phyloP scores from a whole-genome alignment of 2,329 filamentous ascomycete genomes.

The Juglanconis sp. region DNA sequence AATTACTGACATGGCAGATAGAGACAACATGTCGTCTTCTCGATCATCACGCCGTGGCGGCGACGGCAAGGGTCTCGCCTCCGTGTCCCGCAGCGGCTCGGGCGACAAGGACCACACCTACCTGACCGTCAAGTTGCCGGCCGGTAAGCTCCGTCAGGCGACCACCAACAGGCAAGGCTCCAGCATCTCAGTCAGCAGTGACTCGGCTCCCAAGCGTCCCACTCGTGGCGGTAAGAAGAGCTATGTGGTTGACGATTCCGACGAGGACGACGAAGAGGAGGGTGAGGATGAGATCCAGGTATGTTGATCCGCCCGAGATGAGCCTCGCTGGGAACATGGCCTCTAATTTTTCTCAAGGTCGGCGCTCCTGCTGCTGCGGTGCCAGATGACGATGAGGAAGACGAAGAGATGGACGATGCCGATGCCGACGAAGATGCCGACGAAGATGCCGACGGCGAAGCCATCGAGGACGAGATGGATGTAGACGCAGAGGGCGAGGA shows the following conservation, averaged over 20 bases:
- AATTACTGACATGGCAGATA: constrained; percentile 51
- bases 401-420: constrained; percentile 29
- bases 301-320: not conserved
- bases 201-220: constrained; percentile 47
- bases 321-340: constrained; percentile 29
- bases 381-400: constrained; percentile 17
- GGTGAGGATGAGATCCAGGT: constrained; percentile 26
- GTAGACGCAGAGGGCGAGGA: constrained; percentile 44
- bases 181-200: constrained; percentile 28
- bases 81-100: constrained; percentile 40
- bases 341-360: constrained; percentile 24
- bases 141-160: constrained; percentile 50
- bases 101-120: constrained; percentile 44
- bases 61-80: constrained; percentile 39
- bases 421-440: constrained; percentile 41
- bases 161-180: constrained; percentile 37
- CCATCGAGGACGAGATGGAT: constrained; percentile 36
- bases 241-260: constrained; percentile 54
- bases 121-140: constrained; percentile 51
- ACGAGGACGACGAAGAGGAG: constrained; percentile 24
- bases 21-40: constrained; percentile 49
- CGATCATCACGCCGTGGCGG: constrained; percentile 46
- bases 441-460: constrained; percentile 35
- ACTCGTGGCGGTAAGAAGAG: constrained; percentile 56
- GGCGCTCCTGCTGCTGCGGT: constrained; percentile 10